Percentiles rank a stretch among this genome's conserved stretches.
phyloP scores from a whole-genome alignment of 495 filamentous ascomycete genomes.

The Penicillium manginii region DNA sequence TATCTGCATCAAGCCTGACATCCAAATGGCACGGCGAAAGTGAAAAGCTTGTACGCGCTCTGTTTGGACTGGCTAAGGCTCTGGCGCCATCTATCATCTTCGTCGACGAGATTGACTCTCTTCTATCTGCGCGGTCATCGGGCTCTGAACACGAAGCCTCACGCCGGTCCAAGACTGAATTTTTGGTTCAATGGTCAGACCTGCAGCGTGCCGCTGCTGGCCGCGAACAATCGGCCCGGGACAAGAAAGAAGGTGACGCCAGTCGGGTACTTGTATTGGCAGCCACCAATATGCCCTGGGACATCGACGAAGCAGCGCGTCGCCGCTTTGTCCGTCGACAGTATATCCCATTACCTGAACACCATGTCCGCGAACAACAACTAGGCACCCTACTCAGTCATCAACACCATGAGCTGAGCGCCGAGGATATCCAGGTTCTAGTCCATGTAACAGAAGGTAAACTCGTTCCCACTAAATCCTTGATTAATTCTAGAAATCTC shows the following conservation, averaged over 20 bases:
- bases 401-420: constrained; percentile 81
- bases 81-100: constrained; percentile 97
- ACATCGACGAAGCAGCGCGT: constrained; percentile 94
- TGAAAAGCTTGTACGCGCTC: constrained; percentile 92
- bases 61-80: constrained; percentile 87
- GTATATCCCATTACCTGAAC: constrained; percentile 94
- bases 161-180: constrained; percentile 94
- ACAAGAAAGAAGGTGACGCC: constrained; percentile 78
- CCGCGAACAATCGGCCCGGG: constrained; percentile 68
- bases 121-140: constrained; percentile 82
- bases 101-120: constrained; percentile 97
- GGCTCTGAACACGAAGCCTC: constrained; percentile 91
- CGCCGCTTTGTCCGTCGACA: constrained; percentile 90
- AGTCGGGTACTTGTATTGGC: constrained; percentile 91
- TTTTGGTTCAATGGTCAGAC: constrained; percentile 96
- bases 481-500: background rate
- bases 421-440: constrained; percentile 73
- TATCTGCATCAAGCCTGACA: constrained; percentile 90
- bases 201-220: constrained; percentile 91
- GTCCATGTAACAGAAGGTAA: constrained; percentile 87
- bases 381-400: constrained; percentile 76
- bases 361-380: constrained; percentile 75
- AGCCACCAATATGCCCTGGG: constrained; percentile 97
- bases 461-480: background rate
- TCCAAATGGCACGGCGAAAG: constrained; percentile 97